A percentile compares a stretch with the other conserved stretches of the same genome.
Evolutionary conservation across 2,329 filamentous ascomycete species (phyloP).

Genomic region (Cryphonectria carpinicola): DNA sequence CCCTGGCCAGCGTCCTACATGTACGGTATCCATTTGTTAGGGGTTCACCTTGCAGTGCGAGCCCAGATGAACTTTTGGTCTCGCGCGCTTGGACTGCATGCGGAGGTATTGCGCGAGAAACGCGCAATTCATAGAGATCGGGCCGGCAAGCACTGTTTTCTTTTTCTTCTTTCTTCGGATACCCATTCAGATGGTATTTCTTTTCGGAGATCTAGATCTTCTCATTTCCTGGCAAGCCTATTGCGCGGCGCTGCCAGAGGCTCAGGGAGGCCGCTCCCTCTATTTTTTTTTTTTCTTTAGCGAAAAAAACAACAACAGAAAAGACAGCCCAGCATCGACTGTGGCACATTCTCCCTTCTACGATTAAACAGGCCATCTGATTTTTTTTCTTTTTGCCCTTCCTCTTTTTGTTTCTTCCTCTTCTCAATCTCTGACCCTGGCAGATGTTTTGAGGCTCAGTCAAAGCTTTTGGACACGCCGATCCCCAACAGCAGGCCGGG

Average conservation of each 20-base stretch:
- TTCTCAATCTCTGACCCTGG: background rate
- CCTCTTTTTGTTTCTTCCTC: background rate
- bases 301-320: background rate
- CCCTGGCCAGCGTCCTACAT: background rate
- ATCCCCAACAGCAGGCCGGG: background rate
- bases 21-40: background rate
- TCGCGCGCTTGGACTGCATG: background rate
- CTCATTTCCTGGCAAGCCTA: background rate
- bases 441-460: background rate
- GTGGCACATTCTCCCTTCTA: background rate
- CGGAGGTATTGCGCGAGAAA: background rate
- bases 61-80: background rate
- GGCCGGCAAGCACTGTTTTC: constrained; percentile 5
- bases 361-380: background rate
- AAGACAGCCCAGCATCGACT: background rate
- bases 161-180: constrained; percentile 1
- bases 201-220: background rate
- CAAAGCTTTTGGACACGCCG: background rate
- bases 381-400: background rate
- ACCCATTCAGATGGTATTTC: background rate
- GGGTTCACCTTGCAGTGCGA: background rate
- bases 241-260: background rate
- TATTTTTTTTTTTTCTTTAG: background rate
- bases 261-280: background rate
- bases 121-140: background rate